A percentile compares a stretch with the other conserved stretches of the same genome.
Evolutionary conservation across 139 green algal species (phyloP).

Genomic region (Chlorella sp.): DNA sequence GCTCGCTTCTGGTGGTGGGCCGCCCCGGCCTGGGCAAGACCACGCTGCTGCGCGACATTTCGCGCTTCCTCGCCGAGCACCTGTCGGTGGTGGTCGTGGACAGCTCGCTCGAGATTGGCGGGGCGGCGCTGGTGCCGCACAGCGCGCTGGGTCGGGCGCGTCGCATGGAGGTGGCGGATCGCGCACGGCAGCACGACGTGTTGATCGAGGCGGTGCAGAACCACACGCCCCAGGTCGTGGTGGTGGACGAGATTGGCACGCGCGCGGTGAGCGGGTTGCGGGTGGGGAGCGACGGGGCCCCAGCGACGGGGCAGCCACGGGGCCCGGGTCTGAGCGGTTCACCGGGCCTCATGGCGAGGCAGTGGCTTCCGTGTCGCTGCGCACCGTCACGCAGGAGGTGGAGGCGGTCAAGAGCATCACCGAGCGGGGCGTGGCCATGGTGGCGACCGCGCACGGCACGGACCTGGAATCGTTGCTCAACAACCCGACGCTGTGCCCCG

Average conservation of each 20-base stretch:
- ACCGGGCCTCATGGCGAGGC: no score
- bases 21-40: slow-evolving; percentile 93
- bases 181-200: slow-evolving; percentile 18
- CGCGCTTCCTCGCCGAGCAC: slow-evolving; percentile 79
- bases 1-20: slow-evolving; percentile 80
- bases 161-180: slow-evolving; percentile 27
- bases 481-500: no score
- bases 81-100: slow-evolving; percentile 83
- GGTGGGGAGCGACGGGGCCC: no score
- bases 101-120: slow-evolving; percentile 93
- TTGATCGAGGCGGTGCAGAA: slow-evolving; percentile 47
- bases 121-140: no score
- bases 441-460: no score
- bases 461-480: no score
- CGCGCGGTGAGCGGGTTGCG: slow-evolving; percentile 9
- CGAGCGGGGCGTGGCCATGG: no score
- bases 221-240: slow-evolving; percentile 43
- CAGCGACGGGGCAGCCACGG: no score
- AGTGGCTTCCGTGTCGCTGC: no score
- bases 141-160: slow-evolving; percentile 34
- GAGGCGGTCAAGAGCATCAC: no score
- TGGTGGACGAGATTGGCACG: slow-evolving; percentile 37
- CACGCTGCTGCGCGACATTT: slow-evolving; percentile 88
- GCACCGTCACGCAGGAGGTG: no score
- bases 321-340: no score